Conservation (phyloP, 2,329 filamentous ascomycete species). For the Neoarthrinium moseri region DNA sequence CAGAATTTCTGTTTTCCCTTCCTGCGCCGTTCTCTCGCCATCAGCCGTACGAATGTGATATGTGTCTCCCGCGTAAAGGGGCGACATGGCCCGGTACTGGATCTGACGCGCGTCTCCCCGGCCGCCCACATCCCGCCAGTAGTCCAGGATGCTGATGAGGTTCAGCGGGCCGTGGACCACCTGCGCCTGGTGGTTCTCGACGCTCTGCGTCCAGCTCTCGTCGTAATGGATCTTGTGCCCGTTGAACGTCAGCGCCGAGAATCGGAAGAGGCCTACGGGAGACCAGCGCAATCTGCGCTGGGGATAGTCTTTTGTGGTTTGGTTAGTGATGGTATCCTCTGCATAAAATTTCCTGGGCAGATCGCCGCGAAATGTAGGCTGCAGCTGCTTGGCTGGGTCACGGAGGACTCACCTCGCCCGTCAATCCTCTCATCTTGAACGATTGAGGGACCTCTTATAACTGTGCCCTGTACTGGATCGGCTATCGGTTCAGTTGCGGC, state of each 20-base stretch:
- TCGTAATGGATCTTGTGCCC: conserved; percentile 85
- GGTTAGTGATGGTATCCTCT: no score
- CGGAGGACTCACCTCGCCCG: conserved; percentile 14
- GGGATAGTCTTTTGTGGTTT: conserved; percentile 19
- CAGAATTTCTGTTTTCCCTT: conserved; percentile 39
- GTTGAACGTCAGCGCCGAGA: conserved; percentile 83
- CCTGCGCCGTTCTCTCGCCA: conserved; percentile 29
- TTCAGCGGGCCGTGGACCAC: conserved; percentile 82
- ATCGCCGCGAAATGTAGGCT: no score
- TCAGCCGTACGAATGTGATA: conserved; percentile 56
- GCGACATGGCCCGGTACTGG: conserved; percentile 67
- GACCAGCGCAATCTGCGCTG: conserved; percentile 40
- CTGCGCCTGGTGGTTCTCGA: conserved; percentile 68
- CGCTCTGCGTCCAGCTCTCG: conserved; percentile 57
- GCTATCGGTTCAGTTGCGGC: conserved; percentile 12
- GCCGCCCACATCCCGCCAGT: conserved; percentile 56
- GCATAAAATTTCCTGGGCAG: no score
- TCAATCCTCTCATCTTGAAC: conserved; percentile 20
- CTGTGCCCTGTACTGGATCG: conserved; percentile 13
- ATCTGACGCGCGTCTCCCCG: conserved; percentile 36
- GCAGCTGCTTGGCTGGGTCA: no score
- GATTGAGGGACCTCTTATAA: conserved; percentile 21
- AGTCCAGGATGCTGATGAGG: conserved; percentile 68
- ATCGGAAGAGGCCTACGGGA: conserved; percentile 66
- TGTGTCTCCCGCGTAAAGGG: conserved; percentile 66